A percentile compares a stretch with the other conserved stretches of the same genome.
These are phyloP conservation scores for Mycena olivaceomarginata DNA, from an alignment of 768 basidiomycete species.

Conservation along the genomic window DNA sequence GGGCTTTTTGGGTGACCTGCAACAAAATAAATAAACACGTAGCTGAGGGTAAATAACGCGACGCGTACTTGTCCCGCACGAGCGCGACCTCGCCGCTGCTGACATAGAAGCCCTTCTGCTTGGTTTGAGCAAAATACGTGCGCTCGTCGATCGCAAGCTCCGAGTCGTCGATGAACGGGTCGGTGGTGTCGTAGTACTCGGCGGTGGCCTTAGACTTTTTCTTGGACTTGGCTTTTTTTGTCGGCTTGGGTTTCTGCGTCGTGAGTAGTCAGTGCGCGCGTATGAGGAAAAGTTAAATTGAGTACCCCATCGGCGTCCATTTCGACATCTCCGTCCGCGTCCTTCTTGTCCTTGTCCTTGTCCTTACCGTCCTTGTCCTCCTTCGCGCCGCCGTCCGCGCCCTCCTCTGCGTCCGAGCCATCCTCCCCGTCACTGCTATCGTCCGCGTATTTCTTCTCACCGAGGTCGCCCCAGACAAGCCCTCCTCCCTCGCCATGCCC, in stretches of 20 bases:
- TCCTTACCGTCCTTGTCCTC: conserved; percentile 14
- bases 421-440: conserved; percentile 71
- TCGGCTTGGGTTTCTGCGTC: conserved; percentile 53
- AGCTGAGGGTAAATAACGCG: conserved; percentile 40
- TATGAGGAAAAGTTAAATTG: not conserved
- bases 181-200: conserved; percentile 93
- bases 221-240: conserved; percentile 56
- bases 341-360: conserved; percentile 32
- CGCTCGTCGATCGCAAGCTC: conserved; percentile 94
- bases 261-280: not conserved
- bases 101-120: conserved; percentile 95
- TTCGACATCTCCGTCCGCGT: conserved; percentile 42
- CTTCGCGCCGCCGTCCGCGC: not conserved
- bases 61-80: conserved; percentile 81
- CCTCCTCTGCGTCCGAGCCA: conserved; percentile 52
- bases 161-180: conserved; percentile 99
- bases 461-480: conserved; percentile 38
- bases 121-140: conserved; percentile 93
- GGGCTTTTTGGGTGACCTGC: conserved; percentile 77
- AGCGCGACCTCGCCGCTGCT: conserved; percentile 92
- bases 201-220: conserved; percentile 60
- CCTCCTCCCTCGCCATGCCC: conserved; percentile 74
- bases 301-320: conserved; percentile 42
- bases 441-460: conserved; percentile 53
- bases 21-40: conserved; percentile 36